Evolutionary conservation across 148 eudicot species (phyloP).

Genomic region (Nyssa sinensis): DNA sequence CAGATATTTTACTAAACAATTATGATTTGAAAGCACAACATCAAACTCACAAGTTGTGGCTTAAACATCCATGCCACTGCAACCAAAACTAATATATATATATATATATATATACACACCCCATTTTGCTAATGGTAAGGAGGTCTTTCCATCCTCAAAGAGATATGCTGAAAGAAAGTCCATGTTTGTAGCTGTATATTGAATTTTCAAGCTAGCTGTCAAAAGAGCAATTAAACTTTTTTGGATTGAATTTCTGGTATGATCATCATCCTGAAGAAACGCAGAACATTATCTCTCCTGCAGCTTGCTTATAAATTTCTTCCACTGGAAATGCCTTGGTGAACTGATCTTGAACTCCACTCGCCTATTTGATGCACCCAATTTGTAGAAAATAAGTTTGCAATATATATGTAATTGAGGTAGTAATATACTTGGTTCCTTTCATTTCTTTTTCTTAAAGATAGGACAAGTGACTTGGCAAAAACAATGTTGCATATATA

Average conservation of each 20-base stretch:
- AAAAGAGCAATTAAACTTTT: background rate
- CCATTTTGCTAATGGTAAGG: too few relatives aligned
- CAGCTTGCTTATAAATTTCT: conserved; percentile 75
- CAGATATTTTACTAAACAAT: background rate
- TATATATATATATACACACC: background rate
- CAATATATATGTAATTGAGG: too few relatives aligned
- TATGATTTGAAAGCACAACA: background rate
- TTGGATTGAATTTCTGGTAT: too few relatives aligned
- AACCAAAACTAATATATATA: background rate
- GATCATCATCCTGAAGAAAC: conserved; percentile 37
- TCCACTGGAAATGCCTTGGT: conserved; percentile 37
- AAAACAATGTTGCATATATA: too few relatives aligned
- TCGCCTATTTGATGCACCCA: conserved; percentile 23
- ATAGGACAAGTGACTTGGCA: too few relatives aligned
- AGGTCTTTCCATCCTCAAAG: too few relatives aligned
- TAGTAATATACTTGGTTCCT: too few relatives aligned
- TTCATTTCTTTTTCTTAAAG: too few relatives aligned
- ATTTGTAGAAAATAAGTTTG: too few relatives aligned
- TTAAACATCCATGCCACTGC: background rate
- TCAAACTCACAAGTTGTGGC: background rate
- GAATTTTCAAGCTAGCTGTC: background rate
- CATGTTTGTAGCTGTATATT: background rate
- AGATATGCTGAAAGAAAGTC: background rate
- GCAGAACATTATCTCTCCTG: conserved; percentile 52
- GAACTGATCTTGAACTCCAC: conserved; percentile 33